These are phyloP conservation scores for Fistulina hepatica DNA, from an alignment of 1,284 basidiomycete species.

Conservation along the genomic window DNA sequence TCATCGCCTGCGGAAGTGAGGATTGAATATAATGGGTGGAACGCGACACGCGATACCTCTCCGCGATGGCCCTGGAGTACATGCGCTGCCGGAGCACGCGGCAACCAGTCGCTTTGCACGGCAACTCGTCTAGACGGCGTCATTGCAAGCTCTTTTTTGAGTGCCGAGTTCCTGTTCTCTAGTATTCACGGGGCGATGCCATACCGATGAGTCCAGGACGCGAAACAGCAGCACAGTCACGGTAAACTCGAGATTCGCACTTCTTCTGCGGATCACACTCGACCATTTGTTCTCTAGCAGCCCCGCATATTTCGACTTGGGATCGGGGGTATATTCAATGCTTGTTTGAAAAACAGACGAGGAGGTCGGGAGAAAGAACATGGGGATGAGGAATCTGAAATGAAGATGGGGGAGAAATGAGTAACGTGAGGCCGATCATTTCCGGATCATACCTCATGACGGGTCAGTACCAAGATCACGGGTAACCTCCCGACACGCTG, in stretches of 20 bases:
- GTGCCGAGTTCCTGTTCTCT: constrained; percentile 66
- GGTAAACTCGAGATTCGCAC: constrained; percentile 27
- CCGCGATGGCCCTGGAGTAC: constrained; percentile 73
- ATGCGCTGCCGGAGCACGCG: constrained; percentile 69
- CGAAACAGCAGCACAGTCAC: constrained; percentile 34
- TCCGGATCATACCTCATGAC: too few species aligned
- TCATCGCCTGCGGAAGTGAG: constrained; percentile 83
- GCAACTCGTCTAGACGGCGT: constrained; percentile 46
- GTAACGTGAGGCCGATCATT: too few species aligned
- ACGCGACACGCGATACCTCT: constrained; percentile 69
- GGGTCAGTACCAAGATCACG: too few species aligned
- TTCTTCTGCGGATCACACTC: constrained; percentile 91
- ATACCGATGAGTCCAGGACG: constrained; percentile 3
- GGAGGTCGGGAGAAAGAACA: too few species aligned
- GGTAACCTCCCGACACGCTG: too few species aligned
- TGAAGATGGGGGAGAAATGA: too few species aligned
- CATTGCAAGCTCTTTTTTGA: constrained; percentile 66
- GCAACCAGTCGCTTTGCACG: constrained; percentile 69
- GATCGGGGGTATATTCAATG: constrained; percentile 67
- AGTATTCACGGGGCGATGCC: constrained; percentile 46
- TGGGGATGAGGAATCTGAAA: too few species aligned
- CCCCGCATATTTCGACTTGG: constrained; percentile 74
- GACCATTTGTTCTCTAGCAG: constrained; percentile 94
- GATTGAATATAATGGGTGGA: constrained; percentile 80
- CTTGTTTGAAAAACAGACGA: too few species aligned